Conservation (phyloP, 805 yeast genomes). For the Wickerhamiella hasegawae region DNA sequence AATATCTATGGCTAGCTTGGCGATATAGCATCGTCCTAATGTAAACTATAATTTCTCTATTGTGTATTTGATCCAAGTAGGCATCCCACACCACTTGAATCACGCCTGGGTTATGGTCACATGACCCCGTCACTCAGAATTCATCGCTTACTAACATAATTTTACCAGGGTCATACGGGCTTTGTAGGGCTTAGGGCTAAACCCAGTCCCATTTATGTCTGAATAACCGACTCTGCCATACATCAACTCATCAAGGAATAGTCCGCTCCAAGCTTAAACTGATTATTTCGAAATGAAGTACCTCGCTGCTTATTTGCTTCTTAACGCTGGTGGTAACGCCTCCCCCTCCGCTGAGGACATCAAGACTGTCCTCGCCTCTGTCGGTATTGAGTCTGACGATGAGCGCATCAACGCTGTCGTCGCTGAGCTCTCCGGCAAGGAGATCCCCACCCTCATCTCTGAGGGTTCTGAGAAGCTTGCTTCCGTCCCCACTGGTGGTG, state of each 20-base stretch:
- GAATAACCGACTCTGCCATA: not conserved
- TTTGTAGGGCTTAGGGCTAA: constrained; percentile 1
- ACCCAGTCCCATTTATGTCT: not conserved
- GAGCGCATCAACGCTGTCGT: constrained; percentile 68
- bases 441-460: constrained; percentile 75
- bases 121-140: too few relatives aligned
- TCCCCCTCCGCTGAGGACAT: constrained; percentile 89
- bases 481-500: constrained; percentile 95
- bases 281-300: constrained; percentile 54
- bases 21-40: too few relatives aligned
- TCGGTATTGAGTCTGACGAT: constrained; percentile 91
- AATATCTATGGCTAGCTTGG: too few relatives aligned
- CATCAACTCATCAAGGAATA: constrained; percentile 41
- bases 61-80: too few relatives aligned
- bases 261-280: constrained; percentile 41
- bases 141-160: too few relatives aligned
- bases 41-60: too few relatives aligned
- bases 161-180: too few relatives aligned
- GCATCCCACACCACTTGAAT: too few relatives aligned
- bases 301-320: constrained; percentile 98
- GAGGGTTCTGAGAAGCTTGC: constrained; percentile 95
- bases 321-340: constrained; percentile 92
- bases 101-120: too few relatives aligned
- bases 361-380: constrained; percentile 77
- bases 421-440: constrained; percentile 84